These are phyloP conservation scores for Moelleriella libera DNA, from an alignment of 2,329 filamentous ascomycete genomes.

Conservation along the genomic window DNA sequence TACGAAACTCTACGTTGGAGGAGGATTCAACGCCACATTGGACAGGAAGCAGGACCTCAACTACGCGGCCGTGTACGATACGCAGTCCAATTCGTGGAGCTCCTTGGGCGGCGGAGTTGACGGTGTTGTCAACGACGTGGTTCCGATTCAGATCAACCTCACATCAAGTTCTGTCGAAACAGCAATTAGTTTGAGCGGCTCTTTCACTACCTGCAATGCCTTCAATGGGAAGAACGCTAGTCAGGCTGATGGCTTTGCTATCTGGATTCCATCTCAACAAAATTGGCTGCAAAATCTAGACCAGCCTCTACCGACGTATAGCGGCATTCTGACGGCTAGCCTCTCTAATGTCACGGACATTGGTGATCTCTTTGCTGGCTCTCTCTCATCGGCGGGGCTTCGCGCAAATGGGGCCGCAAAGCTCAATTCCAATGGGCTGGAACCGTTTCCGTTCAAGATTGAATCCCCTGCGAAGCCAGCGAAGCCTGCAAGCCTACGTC, in stretches of 20 bases:
- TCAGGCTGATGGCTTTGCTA: constrained; percentile 60
- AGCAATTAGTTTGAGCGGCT: constrained; percentile 66
- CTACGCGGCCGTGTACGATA: constrained; percentile 66
- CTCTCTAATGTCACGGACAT: constrained; percentile 50
- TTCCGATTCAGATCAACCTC: constrained; percentile 67
- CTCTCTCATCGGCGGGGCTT: constrained; percentile 61
- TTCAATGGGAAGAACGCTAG: constrained; percentile 50
- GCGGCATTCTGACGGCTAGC: constrained; percentile 57
- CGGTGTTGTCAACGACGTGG: constrained; percentile 60
- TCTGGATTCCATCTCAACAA: constrained; percentile 75
- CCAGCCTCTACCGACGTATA: constrained; percentile 48
- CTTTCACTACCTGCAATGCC: constrained; percentile 58
- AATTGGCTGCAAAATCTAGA: constrained; percentile 83
- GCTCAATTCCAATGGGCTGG: constrained; percentile 39
- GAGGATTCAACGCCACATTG: constrained; percentile 65
- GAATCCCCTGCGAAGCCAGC: constrained; percentile 13
- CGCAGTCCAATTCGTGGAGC: constrained; percentile 53
- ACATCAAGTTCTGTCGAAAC: constrained; percentile 53
- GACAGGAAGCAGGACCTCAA: constrained; percentile 50
- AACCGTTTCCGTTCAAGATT: constrained; percentile 43
- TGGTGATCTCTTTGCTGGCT: constrained; percentile 67
- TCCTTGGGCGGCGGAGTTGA: constrained; percentile 77
- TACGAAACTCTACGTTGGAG: constrained; percentile 64
- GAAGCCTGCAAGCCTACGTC: constrained; percentile 19
- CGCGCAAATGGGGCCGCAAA: constrained; percentile 59